Evolutionary conservation across 139 green algal genomes (phyloP).

Genomic region (Chlorella vulgaris): DNA sequence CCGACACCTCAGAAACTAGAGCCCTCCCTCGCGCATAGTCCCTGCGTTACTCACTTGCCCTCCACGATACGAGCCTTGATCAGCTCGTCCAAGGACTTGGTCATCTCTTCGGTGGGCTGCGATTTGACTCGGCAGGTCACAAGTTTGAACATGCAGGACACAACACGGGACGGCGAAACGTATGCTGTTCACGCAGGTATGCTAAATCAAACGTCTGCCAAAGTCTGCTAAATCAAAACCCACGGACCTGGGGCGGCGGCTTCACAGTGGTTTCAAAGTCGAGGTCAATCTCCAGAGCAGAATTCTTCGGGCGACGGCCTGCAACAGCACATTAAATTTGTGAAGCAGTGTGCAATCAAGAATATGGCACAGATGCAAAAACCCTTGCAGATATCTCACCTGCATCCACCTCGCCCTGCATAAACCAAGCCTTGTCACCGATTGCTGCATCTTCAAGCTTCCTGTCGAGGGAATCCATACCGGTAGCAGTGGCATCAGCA

Average conservation of each 20-base stretch:
- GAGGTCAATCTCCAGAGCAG: slow-evolving; percentile 90
- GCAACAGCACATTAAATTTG: not conserved
- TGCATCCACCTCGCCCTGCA: slow-evolving; percentile 80
- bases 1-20: not conserved
- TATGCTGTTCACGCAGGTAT: too few relatives aligned
- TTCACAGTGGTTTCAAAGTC: slow-evolving; percentile 90
- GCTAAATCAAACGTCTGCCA: too few relatives aligned
- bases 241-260: slow-evolving; percentile 64
- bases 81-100: slow-evolving; percentile 83
- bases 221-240: not conserved
- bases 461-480: not conserved
- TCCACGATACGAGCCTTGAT: slow-evolving; percentile 82
- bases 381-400: slow-evolving; percentile 26
- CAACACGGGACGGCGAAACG: too few relatives aligned
- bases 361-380: too few relatives aligned
- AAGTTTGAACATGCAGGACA: not conserved
- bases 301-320: slow-evolving; percentile 83
- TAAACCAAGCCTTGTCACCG: slow-evolving; percentile 80
- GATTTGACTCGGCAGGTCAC: not conserved
- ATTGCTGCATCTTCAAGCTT: slow-evolving; percentile 79
- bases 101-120: slow-evolving; percentile 83
- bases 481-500: not conserved
- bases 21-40: not conserved
- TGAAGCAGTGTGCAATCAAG: not conserved
- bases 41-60: not conserved